A percentile compares a stretch with the other conserved stretches of the same genome.
Conservation (phyloP, 169 alveolate genomes). For the Cryptosporidium canis region DNA sequence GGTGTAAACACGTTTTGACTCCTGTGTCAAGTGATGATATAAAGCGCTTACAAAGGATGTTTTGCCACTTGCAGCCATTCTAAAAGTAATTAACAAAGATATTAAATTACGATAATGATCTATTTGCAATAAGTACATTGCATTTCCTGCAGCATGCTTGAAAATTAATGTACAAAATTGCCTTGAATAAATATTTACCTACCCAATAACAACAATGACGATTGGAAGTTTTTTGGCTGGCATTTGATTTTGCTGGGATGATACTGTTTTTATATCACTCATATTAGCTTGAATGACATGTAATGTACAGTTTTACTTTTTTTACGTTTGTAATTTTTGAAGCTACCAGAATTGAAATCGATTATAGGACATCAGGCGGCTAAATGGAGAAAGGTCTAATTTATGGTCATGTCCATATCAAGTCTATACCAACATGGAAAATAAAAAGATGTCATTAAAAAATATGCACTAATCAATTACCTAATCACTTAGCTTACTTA, state of each 20-base stretch:
- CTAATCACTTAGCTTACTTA: no score
- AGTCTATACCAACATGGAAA: no score
- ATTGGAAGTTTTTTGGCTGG: constrained; percentile 5
- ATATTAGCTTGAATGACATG: neutral
- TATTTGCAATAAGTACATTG: neutral
- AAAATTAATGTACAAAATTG: neutral
- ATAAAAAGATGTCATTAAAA: no score
- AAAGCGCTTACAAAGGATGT: constrained; percentile 91
- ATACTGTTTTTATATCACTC: neutral
- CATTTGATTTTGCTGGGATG: neutral
- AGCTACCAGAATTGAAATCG: neutral
- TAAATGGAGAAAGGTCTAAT: no score
- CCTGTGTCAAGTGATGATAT: constrained; percentile 79
- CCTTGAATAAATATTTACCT: neutral
- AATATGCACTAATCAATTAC: no score
- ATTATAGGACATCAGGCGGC: no score
- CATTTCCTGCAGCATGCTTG: neutral
- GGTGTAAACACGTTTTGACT: constrained; percentile 89
- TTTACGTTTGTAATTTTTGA: neutral
- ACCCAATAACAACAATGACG: constrained; percentile 70
- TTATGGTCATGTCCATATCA: no score
- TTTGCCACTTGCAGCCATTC: constrained; percentile 97
- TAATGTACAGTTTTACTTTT: neutral
- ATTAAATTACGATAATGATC: neutral
- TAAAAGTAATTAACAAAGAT: constrained; percentile 59